Conservation (phyloP, 805 yeast genomes). For the Yamadazyma nakazawae region DNA sequence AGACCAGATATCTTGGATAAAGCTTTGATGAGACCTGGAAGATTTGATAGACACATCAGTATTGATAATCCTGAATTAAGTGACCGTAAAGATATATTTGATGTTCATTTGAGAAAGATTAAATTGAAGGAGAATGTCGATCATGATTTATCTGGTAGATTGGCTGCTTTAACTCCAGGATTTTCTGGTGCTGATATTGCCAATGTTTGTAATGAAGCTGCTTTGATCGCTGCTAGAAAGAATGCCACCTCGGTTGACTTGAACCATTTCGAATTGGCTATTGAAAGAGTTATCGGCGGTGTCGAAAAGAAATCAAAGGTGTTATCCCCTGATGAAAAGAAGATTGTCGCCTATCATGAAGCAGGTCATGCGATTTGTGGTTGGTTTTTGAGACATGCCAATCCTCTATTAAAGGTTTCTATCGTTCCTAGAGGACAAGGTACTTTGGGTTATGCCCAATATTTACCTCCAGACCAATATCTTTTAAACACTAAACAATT, state of each 20-base stretch:
- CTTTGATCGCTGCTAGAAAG: conserved; percentile 84
- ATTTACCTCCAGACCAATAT: conserved; percentile 85
- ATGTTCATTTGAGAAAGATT: conserved; percentile 71
- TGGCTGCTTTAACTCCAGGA: conserved; percentile 92
- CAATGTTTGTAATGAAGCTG: conserved; percentile 92
- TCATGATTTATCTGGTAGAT: conserved; percentile 65
- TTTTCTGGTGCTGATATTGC: conserved; percentile 97
- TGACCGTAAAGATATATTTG: conserved; percentile 84
- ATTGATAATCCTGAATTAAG: conserved; percentile 86
- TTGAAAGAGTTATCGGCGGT: conserved; percentile 95
- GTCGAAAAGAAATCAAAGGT: conserved; percentile 81
- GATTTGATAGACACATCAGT: conserved; percentile 86
- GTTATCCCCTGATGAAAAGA: conserved; percentile 75
- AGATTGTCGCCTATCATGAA: conserved; percentile 88
- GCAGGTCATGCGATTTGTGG: conserved; percentile 98
- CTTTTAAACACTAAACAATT: conserved; percentile 74
- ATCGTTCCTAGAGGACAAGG: conserved; percentile 94
- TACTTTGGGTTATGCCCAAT: conserved; percentile 94
- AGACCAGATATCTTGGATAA: conserved; percentile 88
- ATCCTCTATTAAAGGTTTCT: conserved; percentile 88
- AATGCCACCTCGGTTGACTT: conserved; percentile 60
- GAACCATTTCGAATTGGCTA: conserved; percentile 84
- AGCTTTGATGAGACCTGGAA: conserved; percentile 89
- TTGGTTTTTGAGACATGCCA: conserved; percentile 85
- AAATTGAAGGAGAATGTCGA: conserved; percentile 40